These are phyloP conservation scores for Aschersonia sp. DNA, from an alignment of 2,329 filamentous ascomycete species.

Conservation along the genomic window DNA sequence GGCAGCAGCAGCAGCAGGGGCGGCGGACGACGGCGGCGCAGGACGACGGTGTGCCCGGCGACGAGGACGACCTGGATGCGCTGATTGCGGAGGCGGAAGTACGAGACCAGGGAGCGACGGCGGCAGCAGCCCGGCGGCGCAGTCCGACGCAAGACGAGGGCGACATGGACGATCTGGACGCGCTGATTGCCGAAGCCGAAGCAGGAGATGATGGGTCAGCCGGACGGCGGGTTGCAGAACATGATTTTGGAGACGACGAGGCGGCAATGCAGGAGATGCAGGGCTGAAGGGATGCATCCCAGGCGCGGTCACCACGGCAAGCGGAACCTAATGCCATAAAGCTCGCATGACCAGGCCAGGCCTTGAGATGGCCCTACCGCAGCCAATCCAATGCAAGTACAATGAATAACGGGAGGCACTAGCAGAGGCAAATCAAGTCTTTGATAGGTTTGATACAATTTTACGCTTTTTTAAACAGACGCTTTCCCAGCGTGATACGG, in stretches of 20 bases:
- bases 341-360: too few relatives aligned
- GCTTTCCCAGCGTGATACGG: too few relatives aligned
- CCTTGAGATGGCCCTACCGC: too few relatives aligned
- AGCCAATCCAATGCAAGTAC: too few relatives aligned
- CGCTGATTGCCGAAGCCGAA: slow-evolving; percentile 36
- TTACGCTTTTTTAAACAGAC: too few relatives aligned
- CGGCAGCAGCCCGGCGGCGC: not conserved
- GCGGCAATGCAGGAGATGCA: slow-evolving; percentile 54
- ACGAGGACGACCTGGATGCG: slow-evolving; percentile 38
- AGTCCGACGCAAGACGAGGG: not conserved
- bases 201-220: slow-evolving; percentile 5
- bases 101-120: slow-evolving; percentile 1
- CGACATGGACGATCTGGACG: slow-evolving; percentile 32
- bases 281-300: slow-evolving; percentile 7
- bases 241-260: slow-evolving; percentile 45
- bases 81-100: slow-evolving; percentile 35
- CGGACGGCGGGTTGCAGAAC: slow-evolving; percentile 8
- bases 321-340: too few relatives aligned
- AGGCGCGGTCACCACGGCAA: too few relatives aligned
- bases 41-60: slow-evolving; percentile 18
- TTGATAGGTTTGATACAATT: too few relatives aligned
- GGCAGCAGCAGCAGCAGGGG: not conserved
- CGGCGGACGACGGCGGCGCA: slow-evolving; percentile 3
- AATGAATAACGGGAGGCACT: too few relatives aligned
- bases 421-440: too few relatives aligned